These are phyloP conservation scores for Nymphaea thermarum DNA, from an alignment of 164 flowering plant species.

Conservation along the genomic window DNA sequence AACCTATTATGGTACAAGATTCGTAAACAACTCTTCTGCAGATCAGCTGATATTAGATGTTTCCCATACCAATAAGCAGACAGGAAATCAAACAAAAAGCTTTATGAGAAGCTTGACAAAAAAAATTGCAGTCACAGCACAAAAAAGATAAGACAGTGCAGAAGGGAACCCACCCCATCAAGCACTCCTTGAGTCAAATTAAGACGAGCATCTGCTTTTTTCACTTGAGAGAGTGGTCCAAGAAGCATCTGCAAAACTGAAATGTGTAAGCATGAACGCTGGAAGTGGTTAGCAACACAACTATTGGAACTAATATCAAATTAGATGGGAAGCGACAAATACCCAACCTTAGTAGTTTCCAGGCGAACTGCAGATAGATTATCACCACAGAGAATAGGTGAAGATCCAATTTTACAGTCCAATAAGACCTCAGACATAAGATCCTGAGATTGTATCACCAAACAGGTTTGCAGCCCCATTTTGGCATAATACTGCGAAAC, in stretches of 20 bases:
- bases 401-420: constrained; percentile 65
- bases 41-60: background rate
- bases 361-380: constrained; percentile 75
- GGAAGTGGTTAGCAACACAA: background rate
- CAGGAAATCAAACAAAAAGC: too few species aligned
- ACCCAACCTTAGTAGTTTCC: constrained; percentile 61
- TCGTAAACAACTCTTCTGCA: constrained; percentile 5
- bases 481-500: constrained; percentile 59
- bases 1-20: constrained; percentile 33
- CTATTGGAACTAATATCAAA: background rate
- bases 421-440: constrained; percentile 71
- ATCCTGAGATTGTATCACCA: constrained; percentile 82
- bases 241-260: constrained; percentile 66
- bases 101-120: too few species aligned
- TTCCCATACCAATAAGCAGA: background rate
- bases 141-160: too few species aligned
- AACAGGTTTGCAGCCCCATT: constrained; percentile 62
- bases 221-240: constrained; percentile 66
- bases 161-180: constrained; percentile 75
- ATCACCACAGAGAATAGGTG: constrained; percentile 33
- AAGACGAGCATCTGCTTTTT: constrained; percentile 74
- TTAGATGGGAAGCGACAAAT: background rate
- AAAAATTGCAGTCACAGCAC: too few species aligned
- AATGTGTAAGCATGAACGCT: background rate
- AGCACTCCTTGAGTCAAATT: constrained; percentile 87